Conservation (phyloP, 495 filamentous ascomycete species). For the Aspergillus cristatus region DNA sequence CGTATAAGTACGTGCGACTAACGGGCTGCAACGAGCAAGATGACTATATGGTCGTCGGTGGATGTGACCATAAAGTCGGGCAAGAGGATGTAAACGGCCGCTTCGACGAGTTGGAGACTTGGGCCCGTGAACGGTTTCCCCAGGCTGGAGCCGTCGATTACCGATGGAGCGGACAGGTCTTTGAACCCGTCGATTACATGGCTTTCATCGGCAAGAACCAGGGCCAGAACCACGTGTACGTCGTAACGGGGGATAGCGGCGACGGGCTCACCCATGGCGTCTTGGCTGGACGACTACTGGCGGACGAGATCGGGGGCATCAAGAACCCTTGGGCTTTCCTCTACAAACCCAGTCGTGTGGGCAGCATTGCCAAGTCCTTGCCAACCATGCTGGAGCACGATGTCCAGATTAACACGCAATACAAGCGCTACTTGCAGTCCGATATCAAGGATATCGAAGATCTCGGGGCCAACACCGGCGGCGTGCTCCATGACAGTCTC, state of each 20-base stretch:
- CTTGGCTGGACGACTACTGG: constrained; percentile 42
- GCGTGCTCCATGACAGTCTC: constrained; percentile 37
- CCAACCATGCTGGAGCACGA: constrained; percentile 34
- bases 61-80: constrained; percentile 53
- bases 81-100: constrained; percentile 33
- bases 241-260: constrained; percentile 50
- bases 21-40: constrained; percentile 41
- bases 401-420: constrained; percentile 46
- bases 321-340: constrained; percentile 39
- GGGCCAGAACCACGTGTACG: constrained; percentile 39
- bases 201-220: constrained; percentile 49
- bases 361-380: constrained; percentile 18
- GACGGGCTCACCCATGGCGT: constrained; percentile 51
- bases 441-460: constrained; percentile 52
- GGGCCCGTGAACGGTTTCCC: constrained; percentile 45
- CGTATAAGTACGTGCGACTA: constrained; percentile 45
- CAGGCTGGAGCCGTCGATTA: constrained; percentile 41
- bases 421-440: constrained; percentile 44
- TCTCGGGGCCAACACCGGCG: constrained; percentile 35
- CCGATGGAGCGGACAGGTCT: constrained; percentile 49
- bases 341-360: constrained; percentile 39
- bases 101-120: constrained; percentile 39
- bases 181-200: constrained; percentile 47
- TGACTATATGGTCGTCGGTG: constrained; percentile 50
- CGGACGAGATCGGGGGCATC: constrained; percentile 42